Evolutionary conservation across 2,329 filamentous ascomycete genomes (phyloP).

Genomic region (Xylaria sp.): DNA sequence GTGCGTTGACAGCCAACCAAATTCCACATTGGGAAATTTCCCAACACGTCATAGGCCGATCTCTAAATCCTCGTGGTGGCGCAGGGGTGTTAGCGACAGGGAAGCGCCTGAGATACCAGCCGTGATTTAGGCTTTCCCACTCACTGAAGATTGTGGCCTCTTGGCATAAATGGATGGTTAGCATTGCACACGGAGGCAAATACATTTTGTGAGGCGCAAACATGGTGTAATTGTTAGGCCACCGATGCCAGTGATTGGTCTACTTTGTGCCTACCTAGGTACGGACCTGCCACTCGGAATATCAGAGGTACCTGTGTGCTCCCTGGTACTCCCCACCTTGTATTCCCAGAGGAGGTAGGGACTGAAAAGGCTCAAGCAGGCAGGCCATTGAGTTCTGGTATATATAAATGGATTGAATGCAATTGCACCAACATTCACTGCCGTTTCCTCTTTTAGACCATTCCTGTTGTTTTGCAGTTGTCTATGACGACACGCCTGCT

Average conservation of each 20-base stretch:
- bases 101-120: conserved; percentile 22
- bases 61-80: conserved; percentile 21
- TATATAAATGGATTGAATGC: conserved; percentile 18
- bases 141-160: neutral
- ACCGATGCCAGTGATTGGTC: conserved; percentile 9
- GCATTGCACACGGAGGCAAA: conserved; percentile 31
- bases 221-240: conserved; percentile 6
- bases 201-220: conserved; percentile 26
- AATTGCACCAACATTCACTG: conserved; percentile 7
- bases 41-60: conserved; percentile 32
- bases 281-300: conserved; percentile 8
- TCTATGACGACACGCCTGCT: conserved; percentile 21
- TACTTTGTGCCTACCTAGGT: conserved; percentile 11
- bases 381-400: neutral
- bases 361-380: neutral
- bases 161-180: conserved; percentile 19
- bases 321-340: neutral
- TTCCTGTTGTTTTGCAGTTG: conserved; percentile 3
- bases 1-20: conserved; percentile 33
- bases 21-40: conserved; percentile 35
- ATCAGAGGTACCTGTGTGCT: neutral
- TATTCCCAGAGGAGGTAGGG: conserved; percentile 3
- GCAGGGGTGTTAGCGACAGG: conserved; percentile 24
- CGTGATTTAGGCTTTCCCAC: neutral
- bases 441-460: conserved; percentile 14